A percentile compares a stretch with the other conserved stretches of the same genome.
phyloP scores from a whole-genome alignment of 2,329 filamentous ascomycete genomes.

The Fusarium multiceps region DNA sequence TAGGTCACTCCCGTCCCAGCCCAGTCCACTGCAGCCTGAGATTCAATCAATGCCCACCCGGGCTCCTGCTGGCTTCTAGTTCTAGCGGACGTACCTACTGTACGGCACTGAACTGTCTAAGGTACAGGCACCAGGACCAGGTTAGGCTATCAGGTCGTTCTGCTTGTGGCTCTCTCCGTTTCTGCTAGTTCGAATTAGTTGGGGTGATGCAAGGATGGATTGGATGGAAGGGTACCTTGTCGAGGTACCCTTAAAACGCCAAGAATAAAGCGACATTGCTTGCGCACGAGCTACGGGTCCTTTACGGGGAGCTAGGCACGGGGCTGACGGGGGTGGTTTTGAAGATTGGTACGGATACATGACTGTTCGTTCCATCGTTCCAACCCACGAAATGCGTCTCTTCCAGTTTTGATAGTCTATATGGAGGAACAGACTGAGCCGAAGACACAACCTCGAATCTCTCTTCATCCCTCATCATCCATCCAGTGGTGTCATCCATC shows the following conservation, averaged over 20 bases:
- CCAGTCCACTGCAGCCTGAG: conserved; percentile 20
- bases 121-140: conserved; percentile 20
- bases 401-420: conserved; percentile 1
- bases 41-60: conserved; percentile 16
- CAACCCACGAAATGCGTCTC: conserved; percentile 9
- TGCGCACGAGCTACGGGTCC: conserved; percentile 40
- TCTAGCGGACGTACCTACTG: background rate
- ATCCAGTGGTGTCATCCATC: background rate
- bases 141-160: conserved; percentile 31
- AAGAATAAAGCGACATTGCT: conserved; percentile 42
- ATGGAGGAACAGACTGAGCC: background rate
- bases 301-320: conserved; percentile 42
- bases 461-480: background rate
- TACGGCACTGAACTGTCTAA: conserved; percentile 12
- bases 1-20: conserved; percentile 30
- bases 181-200: conserved; percentile 42
- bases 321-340: conserved; percentile 42
- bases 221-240: conserved; percentile 39
- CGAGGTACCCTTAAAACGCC: conserved; percentile 42
- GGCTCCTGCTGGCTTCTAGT: conserved; percentile 11
- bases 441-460: background rate
- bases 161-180: conserved; percentile 43
- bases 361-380: background rate
- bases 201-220: conserved; percentile 39
- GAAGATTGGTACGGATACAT: conserved; percentile 6